Evolutionary conservation across 805 yeast species (phyloP).

Genomic region (Tetrapisispora phaffii): DNA sequence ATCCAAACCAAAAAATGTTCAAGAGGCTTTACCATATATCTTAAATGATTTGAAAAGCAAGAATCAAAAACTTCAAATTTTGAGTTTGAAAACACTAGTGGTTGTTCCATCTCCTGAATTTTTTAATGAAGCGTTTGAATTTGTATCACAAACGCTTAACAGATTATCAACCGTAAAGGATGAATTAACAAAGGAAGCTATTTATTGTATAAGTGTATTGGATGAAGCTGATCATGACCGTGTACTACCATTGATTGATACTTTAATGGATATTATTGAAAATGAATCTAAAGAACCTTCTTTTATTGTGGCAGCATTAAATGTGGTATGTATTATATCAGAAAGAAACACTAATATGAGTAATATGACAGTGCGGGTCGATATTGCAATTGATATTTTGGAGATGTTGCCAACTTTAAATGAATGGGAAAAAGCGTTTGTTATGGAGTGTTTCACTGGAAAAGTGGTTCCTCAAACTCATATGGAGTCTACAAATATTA

Average conservation of each 20-base stretch:
- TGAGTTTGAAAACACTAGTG: constrained; percentile 57
- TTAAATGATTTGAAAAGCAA: constrained; percentile 41
- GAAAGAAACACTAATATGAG: constrained; percentile 32
- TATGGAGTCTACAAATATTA: constrained; percentile 54
- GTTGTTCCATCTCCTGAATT: constrained; percentile 48
- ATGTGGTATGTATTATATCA: constrained; percentile 55
- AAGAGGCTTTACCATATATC: constrained; percentile 46
- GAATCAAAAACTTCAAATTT: constrained; percentile 41
- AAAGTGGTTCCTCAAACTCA: constrained; percentile 60
- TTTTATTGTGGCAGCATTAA: constrained; percentile 64
- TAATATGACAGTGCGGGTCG: constrained; percentile 34
- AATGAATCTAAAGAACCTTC: constrained; percentile 41
- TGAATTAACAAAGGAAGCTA: constrained; percentile 59
- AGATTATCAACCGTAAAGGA: constrained; percentile 36
- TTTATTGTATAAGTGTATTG: constrained; percentile 56
- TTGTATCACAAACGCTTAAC: constrained; percentile 30
- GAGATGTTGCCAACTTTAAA: constrained; percentile 30
- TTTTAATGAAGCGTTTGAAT: constrained; percentile 36
- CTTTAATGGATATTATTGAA: constrained; percentile 21
- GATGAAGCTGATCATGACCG: constrained; percentile 44
- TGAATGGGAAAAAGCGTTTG: constrained; percentile 68
- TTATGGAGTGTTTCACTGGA: constrained; percentile 51
- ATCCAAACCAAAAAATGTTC: constrained; percentile 45
- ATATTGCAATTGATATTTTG: constrained; percentile 29
- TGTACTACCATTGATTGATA: constrained; percentile 39